Conservation (phyloP, 2,329 filamentous ascomycete genomes). For the Cladosporium sp. region DNA sequence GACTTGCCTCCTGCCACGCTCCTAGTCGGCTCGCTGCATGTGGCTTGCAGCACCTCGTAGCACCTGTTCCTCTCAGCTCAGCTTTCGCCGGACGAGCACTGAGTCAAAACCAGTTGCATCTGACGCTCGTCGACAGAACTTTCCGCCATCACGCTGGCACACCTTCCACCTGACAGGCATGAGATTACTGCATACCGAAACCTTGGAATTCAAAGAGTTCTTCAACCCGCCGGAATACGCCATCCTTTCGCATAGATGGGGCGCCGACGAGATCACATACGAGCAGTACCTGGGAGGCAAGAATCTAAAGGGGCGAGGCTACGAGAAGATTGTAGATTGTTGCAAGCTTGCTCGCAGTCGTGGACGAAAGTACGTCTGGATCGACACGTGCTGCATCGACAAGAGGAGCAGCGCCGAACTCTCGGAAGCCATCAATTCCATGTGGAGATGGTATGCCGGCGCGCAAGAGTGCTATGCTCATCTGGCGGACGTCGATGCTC, state of each 20-base stretch:
- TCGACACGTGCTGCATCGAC: slow-evolving; percentile 4
- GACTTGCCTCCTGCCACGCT: too few species aligned
- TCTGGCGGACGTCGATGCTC: background rate
- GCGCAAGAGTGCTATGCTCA: slow-evolving; percentile 11
- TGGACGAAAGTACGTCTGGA: background rate
- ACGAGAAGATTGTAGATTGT: background rate
- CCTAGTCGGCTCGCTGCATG: too few species aligned
- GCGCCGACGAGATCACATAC: slow-evolving; percentile 4
- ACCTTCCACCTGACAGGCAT: too few species aligned
- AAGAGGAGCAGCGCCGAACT: slow-evolving; percentile 14
- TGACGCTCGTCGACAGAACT: too few species aligned
- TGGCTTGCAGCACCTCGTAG: too few species aligned
- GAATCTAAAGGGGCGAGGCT: background rate
- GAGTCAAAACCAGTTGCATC: too few species aligned
- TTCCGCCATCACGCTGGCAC: too few species aligned
- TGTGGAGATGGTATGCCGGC: slow-evolving; percentile 13
- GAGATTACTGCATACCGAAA: background rate
- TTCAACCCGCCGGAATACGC: slow-evolving; percentile 4
- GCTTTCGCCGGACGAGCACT: too few species aligned
- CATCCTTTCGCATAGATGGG: slow-evolving; percentile 12
- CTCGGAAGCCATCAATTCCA: slow-evolving; percentile 1
- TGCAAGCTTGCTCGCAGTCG: background rate
- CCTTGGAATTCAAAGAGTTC: slow-evolving; percentile 3
- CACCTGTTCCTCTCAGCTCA: too few species aligned
- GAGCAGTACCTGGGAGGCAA: background rate